Base-by-base conservation (phyloP, 768 basidiomycete genomes). In the Leccinum ochraceum region DNA sequence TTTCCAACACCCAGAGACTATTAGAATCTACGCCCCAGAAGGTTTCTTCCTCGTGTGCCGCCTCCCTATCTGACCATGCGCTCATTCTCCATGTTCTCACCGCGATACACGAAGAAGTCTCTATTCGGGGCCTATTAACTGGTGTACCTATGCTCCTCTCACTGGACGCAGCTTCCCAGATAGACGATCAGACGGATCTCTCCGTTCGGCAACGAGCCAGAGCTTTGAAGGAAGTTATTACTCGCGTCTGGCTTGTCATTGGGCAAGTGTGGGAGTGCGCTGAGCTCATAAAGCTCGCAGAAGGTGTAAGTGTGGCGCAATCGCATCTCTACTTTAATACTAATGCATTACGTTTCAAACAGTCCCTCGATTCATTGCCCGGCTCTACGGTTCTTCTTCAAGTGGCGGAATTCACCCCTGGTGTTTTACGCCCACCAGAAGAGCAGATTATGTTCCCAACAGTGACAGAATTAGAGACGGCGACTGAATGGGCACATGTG, bases 61-160 rank as follows among this genome's bases (percentile, higher is more conserved):
- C 92, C 11, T 86, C 81, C 7, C 75, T 87, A 16, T 85, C 86
- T 39, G 95, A 96, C 67, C 93, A 92, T 69, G 79, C 84, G 9
- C 84, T 86, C 67, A 82, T 94, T 34, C 76, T 89, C 46, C 80
- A 83, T 49, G 80, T 94, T 32, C 80, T 96, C 39, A 80, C 78
- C 6, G 81, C 83, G 3, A 79, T 92, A 28, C 88, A 93, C 54
- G 79, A 87, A 62, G 80, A 87, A 54, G 72, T 92, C n/a, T 94
- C 95, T 1, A 75, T 88, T 28, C 84, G 88, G 46, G 89, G 86
- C 3, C 66, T 96, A 44, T 75, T 94, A 17, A 85, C 86, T 2
- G 91, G 93, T 22, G 75, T 92, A 36, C 94, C 95, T 5, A 94
- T 97, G 92, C 74, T 97, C 28, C 70, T 92, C n/a, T 86, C 90